Evolutionary conservation across 108 stramenopile species (phyloP), one percentile per base, ranked within the genome.

Genomic region (Nitzschia sp.): DNA sequence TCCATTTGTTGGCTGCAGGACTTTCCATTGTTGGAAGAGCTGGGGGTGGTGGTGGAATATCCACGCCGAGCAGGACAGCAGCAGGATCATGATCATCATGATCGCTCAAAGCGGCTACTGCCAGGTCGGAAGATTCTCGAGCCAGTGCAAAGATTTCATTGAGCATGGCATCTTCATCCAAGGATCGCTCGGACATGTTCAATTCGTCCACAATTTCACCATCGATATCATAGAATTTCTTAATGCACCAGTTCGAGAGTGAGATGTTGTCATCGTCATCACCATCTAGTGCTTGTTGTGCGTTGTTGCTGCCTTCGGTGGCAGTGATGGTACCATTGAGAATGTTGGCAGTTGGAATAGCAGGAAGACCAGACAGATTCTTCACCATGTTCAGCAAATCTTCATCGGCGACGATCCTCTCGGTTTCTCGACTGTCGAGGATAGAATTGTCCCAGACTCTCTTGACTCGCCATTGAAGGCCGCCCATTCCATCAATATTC

Each of bases 141-240:
- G 55, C 55, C 5, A 56, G 13, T 29, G 55, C 31, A 30, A 56
- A 4, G 17, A 56, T 41, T 22, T 21, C 60, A 41, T 61, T 25
- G 21, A 61, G 25, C 22, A 61, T n/a, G 1, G 9, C 33, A 25
- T 16, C 21, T 45, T 61, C 60, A 5, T 41, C 60, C 5, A 61
- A 9, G 17, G 38, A 41, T 4, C 21, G 17, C 21, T 61, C 60
- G 9, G 41, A 41, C 13, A 17, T 41, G 21, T 31, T 19, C 23
- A 41, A 45, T 15, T 61, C 60, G 45, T 50, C 48, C 48, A 50
- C 27, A 26, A 65, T 65, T 11, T 33, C 30, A 15, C 64, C 64
- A 17, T 50, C 48, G 1, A 65, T 34, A 35, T 65, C 64, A 32
- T 65, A 65, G 3, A 65, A 35, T 15, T 65, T 65, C 11, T 65